Percentiles rank a stretch among this genome's conserved stretches.
These are phyloP conservation scores for Cordyceps cateniannulata DNA, from an alignment of 2,329 filamentous ascomycete species.

Conservation along the genomic window DNA sequence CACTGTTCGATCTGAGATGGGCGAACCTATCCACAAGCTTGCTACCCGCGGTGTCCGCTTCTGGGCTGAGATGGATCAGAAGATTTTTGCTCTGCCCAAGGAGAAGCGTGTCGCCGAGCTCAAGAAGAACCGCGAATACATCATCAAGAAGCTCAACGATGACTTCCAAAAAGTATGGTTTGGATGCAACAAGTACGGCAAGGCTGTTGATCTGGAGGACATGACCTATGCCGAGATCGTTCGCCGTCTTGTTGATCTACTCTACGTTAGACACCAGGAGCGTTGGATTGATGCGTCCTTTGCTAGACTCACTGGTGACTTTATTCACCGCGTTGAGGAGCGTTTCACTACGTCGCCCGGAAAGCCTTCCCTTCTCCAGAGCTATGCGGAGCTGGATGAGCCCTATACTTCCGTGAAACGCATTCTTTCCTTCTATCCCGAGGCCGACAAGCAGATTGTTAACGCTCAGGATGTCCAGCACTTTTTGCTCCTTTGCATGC, in stretches of 20 bases:
- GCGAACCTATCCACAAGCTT: constrained; percentile 97
- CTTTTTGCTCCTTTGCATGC: constrained; percentile 87
- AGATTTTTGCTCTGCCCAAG: constrained; percentile 95
- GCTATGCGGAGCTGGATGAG: constrained; percentile 77
- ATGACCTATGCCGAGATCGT: constrained; percentile 93
- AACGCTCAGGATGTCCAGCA: constrained; percentile 98
- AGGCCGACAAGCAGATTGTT: constrained; percentile 85
- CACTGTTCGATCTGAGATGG: constrained; percentile 97
- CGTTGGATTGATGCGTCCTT: constrained; percentile 89
- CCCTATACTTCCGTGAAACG: constrained; percentile 73
- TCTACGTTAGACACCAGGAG: constrained; percentile 85
- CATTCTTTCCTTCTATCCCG: constrained; percentile 77
- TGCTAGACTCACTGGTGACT: constrained; percentile 79
- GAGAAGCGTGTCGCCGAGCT: constrained; percentile 84
- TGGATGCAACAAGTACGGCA: constrained; percentile 71
- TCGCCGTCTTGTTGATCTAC: constrained; percentile 78
- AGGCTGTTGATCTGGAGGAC: constrained; percentile 82
- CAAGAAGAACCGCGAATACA: constrained; percentile 81
- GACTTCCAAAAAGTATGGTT: constrained; percentile 99
- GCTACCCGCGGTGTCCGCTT: constrained; percentile 93
- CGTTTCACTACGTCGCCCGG: constrained; percentile 73
- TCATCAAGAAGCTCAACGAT: constrained; percentile 92
- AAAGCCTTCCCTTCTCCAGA: constrained; percentile 79
- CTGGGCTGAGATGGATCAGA: constrained; percentile 98
- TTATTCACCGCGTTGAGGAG: constrained; percentile 94